These are phyloP conservation scores for Mycosphaerella sp. DNA, from an alignment of 2,329 filamentous ascomycete species.

Conservation along the genomic window DNA sequence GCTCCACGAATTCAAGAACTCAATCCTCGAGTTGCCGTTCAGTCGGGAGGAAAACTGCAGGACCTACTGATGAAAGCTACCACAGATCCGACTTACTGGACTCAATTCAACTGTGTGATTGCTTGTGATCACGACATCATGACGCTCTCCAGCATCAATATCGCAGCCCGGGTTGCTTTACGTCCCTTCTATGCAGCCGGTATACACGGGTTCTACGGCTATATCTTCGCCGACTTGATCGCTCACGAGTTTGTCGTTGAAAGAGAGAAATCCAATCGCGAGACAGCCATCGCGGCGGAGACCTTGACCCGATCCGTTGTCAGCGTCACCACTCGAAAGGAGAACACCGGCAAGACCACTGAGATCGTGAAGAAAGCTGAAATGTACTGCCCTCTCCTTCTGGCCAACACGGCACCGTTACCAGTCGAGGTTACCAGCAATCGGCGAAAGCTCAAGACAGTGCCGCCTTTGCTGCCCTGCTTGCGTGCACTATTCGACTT, in stretches of 20 bases:
- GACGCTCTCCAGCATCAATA: conserved; percentile 73
- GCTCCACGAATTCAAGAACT: conserved; percentile 71
- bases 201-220: conserved; percentile 86
- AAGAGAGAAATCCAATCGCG: conserved; percentile 71
- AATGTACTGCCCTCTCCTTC: conserved; percentile 76
- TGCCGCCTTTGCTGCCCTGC: conserved; percentile 80
- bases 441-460: conserved; percentile 61
- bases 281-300: conserved; percentile 56
- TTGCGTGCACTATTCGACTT: conserved; percentile 89
- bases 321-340: conserved; percentile 61
- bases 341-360: conserved; percentile 59
- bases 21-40: conserved; percentile 79
- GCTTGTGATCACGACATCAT: conserved; percentile 78
- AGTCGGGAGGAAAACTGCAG: conserved; percentile 40
- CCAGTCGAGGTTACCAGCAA: conserved; percentile 61
- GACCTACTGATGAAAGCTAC: conserved; percentile 68
- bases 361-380: conserved; percentile 92
- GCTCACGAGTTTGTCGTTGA: conserved; percentile 85
- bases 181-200: conserved; percentile 84
- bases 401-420: conserved; percentile 74
- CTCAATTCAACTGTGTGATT: conserved; percentile 75
- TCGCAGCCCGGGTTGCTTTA: conserved; percentile 69
- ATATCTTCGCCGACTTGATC: conserved; percentile 89
- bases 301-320: conserved; percentile 71
- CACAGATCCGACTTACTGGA: conserved; percentile 70